A percentile compares a stretch with the other conserved stretches of the same genome.
Conservation (phyloP, 305 asterid species). For the Solanum hybrid region DNA sequence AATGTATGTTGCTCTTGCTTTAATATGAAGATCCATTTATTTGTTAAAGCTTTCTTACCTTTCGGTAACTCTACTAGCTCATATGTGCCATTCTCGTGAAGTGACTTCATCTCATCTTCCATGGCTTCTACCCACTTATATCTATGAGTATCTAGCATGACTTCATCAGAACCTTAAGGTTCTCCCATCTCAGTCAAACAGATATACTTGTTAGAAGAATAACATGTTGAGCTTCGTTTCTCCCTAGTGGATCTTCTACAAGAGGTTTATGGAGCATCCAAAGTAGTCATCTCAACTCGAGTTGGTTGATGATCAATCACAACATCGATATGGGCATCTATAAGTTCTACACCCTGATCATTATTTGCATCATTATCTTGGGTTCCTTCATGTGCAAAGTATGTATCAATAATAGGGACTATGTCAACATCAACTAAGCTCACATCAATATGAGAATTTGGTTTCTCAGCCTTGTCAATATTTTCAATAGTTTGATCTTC, state of each 20-base stretch:
- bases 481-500: background rate
- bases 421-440: no score
- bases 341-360: no score
- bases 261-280: background rate
- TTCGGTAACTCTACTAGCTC: background rate
- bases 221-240: background rate
- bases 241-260: background rate
- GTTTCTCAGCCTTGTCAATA: background rate
- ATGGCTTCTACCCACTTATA: background rate
- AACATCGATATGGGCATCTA: background rate
- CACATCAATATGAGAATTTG: no score
- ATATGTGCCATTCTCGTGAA: background rate
- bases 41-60: background rate
- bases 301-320: background rate
- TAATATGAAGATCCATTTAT: background rate
- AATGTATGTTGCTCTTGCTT: background rate
- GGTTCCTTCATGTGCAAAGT: no score
- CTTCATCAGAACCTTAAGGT: background rate
- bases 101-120: background rate
- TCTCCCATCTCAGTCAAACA: background rate
- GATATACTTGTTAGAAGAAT: background rate
- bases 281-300: background rate
- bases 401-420: no score
- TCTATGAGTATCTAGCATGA: background rate
- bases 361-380: no score